Evolutionary conservation across 1,284 basidiomycete genomes (phyloP).

Genomic region (Tremellales sp.): DNA sequence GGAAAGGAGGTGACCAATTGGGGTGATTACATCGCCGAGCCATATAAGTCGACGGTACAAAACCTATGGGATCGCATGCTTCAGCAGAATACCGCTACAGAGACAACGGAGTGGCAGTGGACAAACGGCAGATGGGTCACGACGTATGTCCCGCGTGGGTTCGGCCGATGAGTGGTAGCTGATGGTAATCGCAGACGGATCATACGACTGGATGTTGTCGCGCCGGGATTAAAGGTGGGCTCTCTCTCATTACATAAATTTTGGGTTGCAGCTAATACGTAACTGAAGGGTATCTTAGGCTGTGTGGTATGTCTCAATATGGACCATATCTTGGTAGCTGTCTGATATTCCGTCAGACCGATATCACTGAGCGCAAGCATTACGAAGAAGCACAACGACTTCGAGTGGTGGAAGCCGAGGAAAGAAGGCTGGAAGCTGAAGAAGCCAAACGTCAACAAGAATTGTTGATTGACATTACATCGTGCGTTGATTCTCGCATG

Average conservation of each 20-base stretch:
- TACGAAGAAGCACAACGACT: conserved; percentile 39
- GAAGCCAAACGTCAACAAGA: conserved; percentile 46
- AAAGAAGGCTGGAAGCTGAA: conserved; percentile 43
- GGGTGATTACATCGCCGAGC: conserved; percentile 27
- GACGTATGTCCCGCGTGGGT: background rate
- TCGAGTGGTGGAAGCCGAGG: conserved; percentile 41
- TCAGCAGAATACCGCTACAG: conserved; percentile 4
- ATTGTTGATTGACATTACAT: conserved; percentile 47
- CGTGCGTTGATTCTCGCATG: conserved; percentile 17
- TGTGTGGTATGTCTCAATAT: conserved; percentile 17
- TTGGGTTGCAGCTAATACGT: background rate
- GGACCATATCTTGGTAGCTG: background rate
- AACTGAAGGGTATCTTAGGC: conserved; percentile 29
- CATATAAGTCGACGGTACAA: conserved; percentile 12
- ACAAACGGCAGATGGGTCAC: conserved; percentile 32
- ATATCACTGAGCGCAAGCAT: conserved; percentile 43
- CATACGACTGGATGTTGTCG: conserved; percentile 32
- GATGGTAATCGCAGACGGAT: conserved; percentile 18
- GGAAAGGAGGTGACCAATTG: conserved; percentile 25
- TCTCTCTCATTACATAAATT: background rate
- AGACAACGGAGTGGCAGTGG: conserved; percentile 29
- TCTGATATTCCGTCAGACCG: conserved; percentile 12
- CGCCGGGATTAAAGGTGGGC: conserved; percentile 18
- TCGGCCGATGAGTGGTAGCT: background rate
- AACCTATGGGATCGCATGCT: conserved; percentile 25